Evolutionary conservation across 495 filamentous ascomycete species (phyloP).

Genomic region (Xylaria longipes): DNA sequence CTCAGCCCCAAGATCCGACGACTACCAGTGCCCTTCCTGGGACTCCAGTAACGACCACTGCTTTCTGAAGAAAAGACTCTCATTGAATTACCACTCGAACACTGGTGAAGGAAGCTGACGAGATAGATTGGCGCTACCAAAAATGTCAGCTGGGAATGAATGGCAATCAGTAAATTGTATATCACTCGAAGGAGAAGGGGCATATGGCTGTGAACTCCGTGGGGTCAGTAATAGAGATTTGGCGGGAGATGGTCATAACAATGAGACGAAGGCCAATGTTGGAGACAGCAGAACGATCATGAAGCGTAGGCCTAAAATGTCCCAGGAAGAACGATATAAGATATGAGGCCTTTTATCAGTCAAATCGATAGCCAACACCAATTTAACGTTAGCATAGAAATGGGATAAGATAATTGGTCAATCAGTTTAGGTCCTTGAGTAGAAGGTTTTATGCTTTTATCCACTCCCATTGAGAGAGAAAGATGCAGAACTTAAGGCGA

Average conservation of each 20-base stretch:
- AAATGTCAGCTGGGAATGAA: not conserved
- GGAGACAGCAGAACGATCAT: not conserved
- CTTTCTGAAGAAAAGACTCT: slow-evolving; percentile 24
- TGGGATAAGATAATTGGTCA: not conserved
- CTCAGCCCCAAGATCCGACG: slow-evolving; percentile 37
- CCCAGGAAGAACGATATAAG: not conserved
- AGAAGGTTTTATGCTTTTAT: not conserved
- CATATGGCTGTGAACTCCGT: not conserved
- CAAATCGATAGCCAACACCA: not conserved
- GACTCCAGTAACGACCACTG: slow-evolving; percentile 29
- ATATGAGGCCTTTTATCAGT: not conserved
- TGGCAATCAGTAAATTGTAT: slow-evolving; percentile 8
- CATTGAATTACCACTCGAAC: slow-evolving; percentile 13
- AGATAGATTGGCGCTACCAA: slow-evolving; percentile 7
- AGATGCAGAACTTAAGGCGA: not conserved
- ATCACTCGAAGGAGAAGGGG: not conserved
- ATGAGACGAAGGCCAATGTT: not conserved
- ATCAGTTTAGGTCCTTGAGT: not conserved
- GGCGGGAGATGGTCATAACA: not conserved
- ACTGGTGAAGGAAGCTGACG: slow-evolving; percentile 1
- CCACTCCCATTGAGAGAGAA: not conserved
- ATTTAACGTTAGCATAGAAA: not conserved
- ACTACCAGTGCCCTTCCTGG: slow-evolving; percentile 49
- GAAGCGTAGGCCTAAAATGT: not conserved
- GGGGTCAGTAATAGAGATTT: not conserved